Base-by-base conservation (phyloP, 495 filamentous ascomycete genomes). In the Haplographium delicatum region DNA sequence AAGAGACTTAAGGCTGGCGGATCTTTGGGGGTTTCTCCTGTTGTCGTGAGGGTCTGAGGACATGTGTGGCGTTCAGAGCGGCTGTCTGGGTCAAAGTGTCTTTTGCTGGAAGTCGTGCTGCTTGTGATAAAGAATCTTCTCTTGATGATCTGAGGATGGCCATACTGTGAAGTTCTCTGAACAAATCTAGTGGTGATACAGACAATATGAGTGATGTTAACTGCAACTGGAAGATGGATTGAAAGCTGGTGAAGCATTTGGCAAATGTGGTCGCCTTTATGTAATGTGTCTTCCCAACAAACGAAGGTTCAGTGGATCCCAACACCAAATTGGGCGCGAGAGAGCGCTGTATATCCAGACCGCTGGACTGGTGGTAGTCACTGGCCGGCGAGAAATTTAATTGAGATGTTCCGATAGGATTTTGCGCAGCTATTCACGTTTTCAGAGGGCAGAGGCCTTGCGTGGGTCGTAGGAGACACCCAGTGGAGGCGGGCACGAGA, bases 211-310 rank as follows among this genome's bases (percentile, higher is more conserved):
- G 34, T 38, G 15, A 38, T 38, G 15, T 38, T 38, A 16, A 38
- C 34, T 38, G 15, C 5, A 44, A 44, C 6, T 28, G 5, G 11
- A 22, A 25, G 28, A 4, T 4, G 18, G 5, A 40, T 15, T 44
- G 13, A 44, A 44, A 44, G 22, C 40, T 44, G 18, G 22, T 25
- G 28, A 44, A 26, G 40, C 5, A 44, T 44, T 44, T 44, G 24
- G 22, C 6, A 44, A 44, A 44, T 44, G 18, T 44, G 23, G 22
- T 26, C 13, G 40, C 13, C 40, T 44, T 44, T 44, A 44, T 44
- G 28, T 27, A 44, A 15, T 25, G 28, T 25, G n/a, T 44, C n/a
- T n/a, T n/a, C n/a, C n/a, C n/a, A n/a, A n/a, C n/a, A n/a, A n/a
- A n/a, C n/a, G n/a, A n/a, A n/a, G n/a, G n/a, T n/a, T n/a, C n/a